Conservation (phyloP, 768 basidiomycete genomes). For the Boletus barrowsii region DNA sequence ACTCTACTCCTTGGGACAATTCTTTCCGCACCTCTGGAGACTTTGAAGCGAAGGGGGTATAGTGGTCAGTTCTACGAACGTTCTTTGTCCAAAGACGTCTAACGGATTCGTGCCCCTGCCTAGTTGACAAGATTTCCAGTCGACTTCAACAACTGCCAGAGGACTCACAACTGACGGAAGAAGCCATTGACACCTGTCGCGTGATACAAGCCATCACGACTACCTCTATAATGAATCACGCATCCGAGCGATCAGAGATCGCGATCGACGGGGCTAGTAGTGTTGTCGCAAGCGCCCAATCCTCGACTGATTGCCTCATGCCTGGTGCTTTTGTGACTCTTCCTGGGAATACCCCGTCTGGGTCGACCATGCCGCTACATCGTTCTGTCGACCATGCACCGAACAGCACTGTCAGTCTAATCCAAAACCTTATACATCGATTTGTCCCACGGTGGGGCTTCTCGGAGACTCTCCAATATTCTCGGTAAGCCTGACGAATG, state of each 20-base stretch:
- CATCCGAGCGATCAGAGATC: not conserved
- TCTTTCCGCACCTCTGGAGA: slow-evolving; percentile 74
- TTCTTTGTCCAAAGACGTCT: not conserved
- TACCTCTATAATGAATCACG: not conserved
- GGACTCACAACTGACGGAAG: slow-evolving; percentile 1
- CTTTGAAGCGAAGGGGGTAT: not conserved
- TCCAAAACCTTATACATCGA: not conserved
- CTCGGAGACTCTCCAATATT: not conserved
- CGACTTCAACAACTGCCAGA: not conserved
- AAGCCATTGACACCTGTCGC: slow-evolving; percentile 57
- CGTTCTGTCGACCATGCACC: not conserved
- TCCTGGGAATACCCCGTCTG: not conserved
- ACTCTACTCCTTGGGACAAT: slow-evolving; percentile 50
- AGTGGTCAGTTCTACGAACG: not conserved
- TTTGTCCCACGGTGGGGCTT: not conserved
- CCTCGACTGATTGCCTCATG: not conserved
- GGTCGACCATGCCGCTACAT: not conserved
- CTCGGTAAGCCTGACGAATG: not conserved
- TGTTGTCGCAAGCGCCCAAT: slow-evolving; percentile 45
- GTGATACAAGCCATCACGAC: not conserved
- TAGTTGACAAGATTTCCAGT: slow-evolving; percentile 45
- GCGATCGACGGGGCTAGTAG: not conserved
- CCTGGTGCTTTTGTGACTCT: not conserved
- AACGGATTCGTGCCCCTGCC: slow-evolving; percentile 27
- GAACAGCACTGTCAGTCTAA: not conserved